phyloP scores from a whole-genome alignment of 148 eudicot genomes.

The Rhododendron vialii region DNA sequence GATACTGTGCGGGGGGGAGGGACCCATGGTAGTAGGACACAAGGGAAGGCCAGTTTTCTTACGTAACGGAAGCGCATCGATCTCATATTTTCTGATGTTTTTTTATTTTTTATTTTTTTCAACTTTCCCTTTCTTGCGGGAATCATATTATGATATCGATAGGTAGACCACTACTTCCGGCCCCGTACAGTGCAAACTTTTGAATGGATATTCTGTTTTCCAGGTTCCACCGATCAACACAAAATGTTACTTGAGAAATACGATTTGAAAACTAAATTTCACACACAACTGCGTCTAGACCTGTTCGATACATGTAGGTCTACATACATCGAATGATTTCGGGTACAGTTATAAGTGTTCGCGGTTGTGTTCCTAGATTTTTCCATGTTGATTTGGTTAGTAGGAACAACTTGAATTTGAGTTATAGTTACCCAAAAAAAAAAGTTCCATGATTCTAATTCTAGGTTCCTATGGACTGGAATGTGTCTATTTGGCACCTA shows the following conservation, averaged over 20 bases:
- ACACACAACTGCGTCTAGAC: no score
- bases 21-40: not conserved
- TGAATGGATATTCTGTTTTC: not conserved
- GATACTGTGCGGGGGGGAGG: not conserved
- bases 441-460: no score
- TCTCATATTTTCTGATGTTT: not conserved
- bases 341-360: no score
- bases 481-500: no score
- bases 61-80: not conserved
- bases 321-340: no score
- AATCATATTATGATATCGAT: not conserved
- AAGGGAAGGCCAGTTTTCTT: not conserved
- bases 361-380: no score
- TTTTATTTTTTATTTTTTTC: not conserved
- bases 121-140: not conserved
- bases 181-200: not conserved
- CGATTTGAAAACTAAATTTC: no score
- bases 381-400: not conserved
- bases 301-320: no score
- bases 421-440: not conserved
- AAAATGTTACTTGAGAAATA: no score
- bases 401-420: not conserved
- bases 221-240: not conserved
- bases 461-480: no score
- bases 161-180: not conserved